Conservation (phyloP, 1,139 yeast species). For the Scheffersomyces stambukii region DNA sequence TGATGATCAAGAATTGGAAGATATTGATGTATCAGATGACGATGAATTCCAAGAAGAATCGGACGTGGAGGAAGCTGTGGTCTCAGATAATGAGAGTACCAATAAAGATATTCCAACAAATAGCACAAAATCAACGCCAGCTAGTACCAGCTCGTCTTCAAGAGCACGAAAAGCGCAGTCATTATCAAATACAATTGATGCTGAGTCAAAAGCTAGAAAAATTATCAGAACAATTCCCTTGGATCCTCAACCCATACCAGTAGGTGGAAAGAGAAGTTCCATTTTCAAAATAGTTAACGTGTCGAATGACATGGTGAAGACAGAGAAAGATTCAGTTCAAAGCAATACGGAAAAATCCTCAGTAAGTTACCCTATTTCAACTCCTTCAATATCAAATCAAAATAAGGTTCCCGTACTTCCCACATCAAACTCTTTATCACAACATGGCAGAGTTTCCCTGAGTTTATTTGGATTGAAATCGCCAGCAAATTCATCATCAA, state of each 20-base stretch:
- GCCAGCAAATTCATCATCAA: slow-evolving; percentile 10
- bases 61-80: slow-evolving; percentile 20
- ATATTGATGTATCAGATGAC: too few relatives aligned
- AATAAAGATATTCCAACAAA: slow-evolving; percentile 2
- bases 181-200: slow-evolving; percentile 51
- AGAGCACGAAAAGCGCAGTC: slow-evolving; percentile 40
- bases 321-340: too few relatives aligned
- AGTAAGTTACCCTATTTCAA: too few relatives aligned
- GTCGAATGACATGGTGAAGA: slow-evolving; percentile 20
- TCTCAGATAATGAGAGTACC: slow-evolving; percentile 5
- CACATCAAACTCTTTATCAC: slow-evolving; percentile 10
- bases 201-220: slow-evolving; percentile 67
- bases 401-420: not conserved
- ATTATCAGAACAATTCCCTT: slow-evolving; percentile 74
- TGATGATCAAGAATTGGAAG: slow-evolving; percentile 16
- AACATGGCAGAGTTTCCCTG: too few relatives aligned
- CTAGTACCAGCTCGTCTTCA: slow-evolving; percentile 29
- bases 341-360: too few relatives aligned
- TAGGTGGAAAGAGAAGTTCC: slow-evolving; percentile 31
- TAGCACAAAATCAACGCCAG: slow-evolving; percentile 38
- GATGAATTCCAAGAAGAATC: slow-evolving; percentile 21
- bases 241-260: slow-evolving; percentile 73
- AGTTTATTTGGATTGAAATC: too few relatives aligned
- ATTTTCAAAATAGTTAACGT: slow-evolving; percentile 38
- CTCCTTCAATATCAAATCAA: not conserved